Evolutionary conservation across 495 filamentous ascomycete genomes (phyloP).

Genomic region (Aspergillus conjunctus): DNA sequence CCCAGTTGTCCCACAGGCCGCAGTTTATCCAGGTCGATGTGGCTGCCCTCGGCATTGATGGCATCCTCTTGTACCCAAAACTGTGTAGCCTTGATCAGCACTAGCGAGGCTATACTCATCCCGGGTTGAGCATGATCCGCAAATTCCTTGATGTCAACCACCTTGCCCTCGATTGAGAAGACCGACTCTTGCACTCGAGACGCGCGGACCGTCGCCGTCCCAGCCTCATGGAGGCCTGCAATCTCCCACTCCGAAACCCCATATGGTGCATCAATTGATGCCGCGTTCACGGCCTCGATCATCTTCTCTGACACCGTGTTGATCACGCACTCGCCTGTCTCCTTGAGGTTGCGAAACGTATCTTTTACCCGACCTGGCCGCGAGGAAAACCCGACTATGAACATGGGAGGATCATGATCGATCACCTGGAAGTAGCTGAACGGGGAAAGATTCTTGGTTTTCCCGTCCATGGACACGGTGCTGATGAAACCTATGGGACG

Average conservation of each 20-base stretch:
- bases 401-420: constrained; percentile 83
- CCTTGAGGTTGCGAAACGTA: constrained; percentile 66
- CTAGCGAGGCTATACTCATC: constrained; percentile 68
- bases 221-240: constrained; percentile 68
- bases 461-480: constrained; percentile 53
- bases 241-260: constrained; percentile 78
- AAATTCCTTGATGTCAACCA: constrained; percentile 72
- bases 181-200: constrained; percentile 74
- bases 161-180: constrained; percentile 74
- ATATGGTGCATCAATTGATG: constrained; percentile 72
- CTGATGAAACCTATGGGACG: constrained; percentile 67
- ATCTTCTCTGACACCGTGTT: constrained; percentile 81
- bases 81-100: constrained; percentile 73
- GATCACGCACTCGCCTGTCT: constrained; percentile 69
- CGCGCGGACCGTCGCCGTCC: constrained; percentile 57
- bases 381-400: constrained; percentile 70
- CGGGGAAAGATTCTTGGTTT: constrained; percentile 72
- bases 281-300: constrained; percentile 81
- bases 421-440: constrained; percentile 81
- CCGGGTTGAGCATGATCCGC: constrained; percentile 61
- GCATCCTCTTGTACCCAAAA: constrained; percentile 88
- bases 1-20: constrained; percentile 73
- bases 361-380: constrained; percentile 65
- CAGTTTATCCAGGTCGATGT: constrained; percentile 70
- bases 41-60: constrained; percentile 66